A percentile compares a stretch with the other conserved stretches of the same genome.
phyloP scores from a whole-genome alignment of 75 land plant species.

The Sequoia sempervirens region DNA sequence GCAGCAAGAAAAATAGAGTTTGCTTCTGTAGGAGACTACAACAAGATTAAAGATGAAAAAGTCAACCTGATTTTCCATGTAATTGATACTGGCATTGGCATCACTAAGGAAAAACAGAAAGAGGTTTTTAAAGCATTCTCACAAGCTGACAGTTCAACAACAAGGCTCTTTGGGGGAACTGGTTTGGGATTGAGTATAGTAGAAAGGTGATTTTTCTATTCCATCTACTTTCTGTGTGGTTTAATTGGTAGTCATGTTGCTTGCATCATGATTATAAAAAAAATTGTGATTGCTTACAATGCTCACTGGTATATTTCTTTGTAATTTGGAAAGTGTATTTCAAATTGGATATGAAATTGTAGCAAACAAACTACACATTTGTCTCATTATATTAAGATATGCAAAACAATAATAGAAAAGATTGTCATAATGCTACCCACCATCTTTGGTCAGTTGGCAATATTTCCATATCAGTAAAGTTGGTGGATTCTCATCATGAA shows the following conservation, averaged over 20 bases:
- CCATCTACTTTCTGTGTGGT: neutral
- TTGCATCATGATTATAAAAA: neutral
- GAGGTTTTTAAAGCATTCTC: conserved; percentile 50
- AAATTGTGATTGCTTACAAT: neutral
- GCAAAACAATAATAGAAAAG: neutral
- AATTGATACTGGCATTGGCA: conserved; percentile 43
- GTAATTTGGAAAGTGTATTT: neutral
- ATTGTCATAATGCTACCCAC: neutral
- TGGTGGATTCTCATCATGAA: no score
- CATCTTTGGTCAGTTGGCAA: no score
- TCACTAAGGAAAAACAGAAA: conserved; percentile 40
- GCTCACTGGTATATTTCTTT: neutral
- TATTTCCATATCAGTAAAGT: no score
- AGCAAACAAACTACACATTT: neutral
- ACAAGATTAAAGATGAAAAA: conserved; percentile 6
- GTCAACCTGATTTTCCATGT: conserved; percentile 24
- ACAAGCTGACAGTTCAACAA: conserved; percentile 45
- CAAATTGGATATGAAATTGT: neutral
- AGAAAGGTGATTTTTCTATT: conserved; percentile 29
- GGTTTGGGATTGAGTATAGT: conserved; percentile 50
- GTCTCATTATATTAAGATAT: neutral
- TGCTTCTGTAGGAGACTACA: neutral
- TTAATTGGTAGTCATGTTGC: neutral
- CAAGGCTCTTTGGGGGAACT: conserved; percentile 48
- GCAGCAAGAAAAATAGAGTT: neutral